A percentile compares a stretch with the other conserved stretches of the same genome.
Evolutionary conservation across 2,329 filamentous ascomycete genomes (phyloP).

Genomic region (Geosmithia morbida): DNA sequence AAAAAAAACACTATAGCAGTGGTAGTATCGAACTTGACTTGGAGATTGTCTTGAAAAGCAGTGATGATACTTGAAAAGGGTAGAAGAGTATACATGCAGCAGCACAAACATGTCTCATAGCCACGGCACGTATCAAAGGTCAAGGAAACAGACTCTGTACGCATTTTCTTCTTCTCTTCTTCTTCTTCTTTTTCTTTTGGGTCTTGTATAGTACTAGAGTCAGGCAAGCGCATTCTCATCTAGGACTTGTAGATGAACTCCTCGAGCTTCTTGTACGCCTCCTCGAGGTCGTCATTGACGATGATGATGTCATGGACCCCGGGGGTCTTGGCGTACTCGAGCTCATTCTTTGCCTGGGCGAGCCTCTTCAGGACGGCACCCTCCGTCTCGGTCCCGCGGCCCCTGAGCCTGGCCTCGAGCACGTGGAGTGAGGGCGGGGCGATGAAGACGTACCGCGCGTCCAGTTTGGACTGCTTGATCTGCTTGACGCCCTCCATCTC

Average conservation of each 20-base stretch:
- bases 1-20: too few relatives aligned
- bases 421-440: conserved; percentile 62
- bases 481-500: conserved; percentile 91
- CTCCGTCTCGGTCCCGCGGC: conserved; percentile 66
- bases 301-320: conserved; percentile 30
- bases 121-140: too few relatives aligned
- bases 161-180: neutral
- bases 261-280: conserved; percentile 38
- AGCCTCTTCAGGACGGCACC: conserved; percentile 56
- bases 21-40: too few relatives aligned
- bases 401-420: conserved; percentile 60
- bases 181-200: neutral
- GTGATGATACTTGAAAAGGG: too few relatives aligned
- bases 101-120: too few relatives aligned
- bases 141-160: too few relatives aligned
- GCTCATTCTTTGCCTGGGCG: conserved; percentile 56
- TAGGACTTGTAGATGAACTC: conserved; percentile 26
- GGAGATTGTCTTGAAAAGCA: too few relatives aligned
- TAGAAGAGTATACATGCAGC: too few relatives aligned
- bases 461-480: conserved; percentile 61
- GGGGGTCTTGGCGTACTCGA: conserved; percentile 55
- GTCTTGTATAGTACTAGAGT: neutral
- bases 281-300: conserved; percentile 29
- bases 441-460: conserved; percentile 74
- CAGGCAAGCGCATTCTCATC: too few relatives aligned